Conservation (phyloP, 345 rosid species). For the Atalantia buxifolia region DNA sequence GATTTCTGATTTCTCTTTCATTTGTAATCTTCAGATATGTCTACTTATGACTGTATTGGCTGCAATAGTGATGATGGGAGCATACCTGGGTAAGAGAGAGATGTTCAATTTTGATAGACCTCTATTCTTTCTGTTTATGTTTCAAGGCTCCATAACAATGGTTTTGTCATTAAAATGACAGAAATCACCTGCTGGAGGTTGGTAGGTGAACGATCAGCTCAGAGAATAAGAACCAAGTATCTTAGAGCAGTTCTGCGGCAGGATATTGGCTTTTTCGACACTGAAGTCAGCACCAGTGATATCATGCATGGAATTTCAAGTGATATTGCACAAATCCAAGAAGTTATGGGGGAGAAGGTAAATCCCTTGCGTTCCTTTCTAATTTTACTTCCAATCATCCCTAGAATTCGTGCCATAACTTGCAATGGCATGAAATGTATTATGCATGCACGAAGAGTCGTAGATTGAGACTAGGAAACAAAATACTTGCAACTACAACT, state of each 20-base stretch:
- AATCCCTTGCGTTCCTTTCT: not conserved
- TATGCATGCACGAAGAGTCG: not conserved
- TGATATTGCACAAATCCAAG: slow-evolving; percentile 73
- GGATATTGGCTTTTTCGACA: slow-evolving; percentile 57
- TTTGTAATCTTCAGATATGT: slow-evolving; percentile 37
- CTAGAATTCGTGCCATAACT: not conserved
- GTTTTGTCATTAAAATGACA: slow-evolving; percentile 19
- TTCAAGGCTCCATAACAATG: not conserved
- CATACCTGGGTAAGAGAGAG: slow-evolving; percentile 44
- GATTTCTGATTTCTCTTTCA: not conserved
- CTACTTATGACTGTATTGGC: slow-evolving; percentile 43
- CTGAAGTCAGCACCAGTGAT: slow-evolving; percentile 51
- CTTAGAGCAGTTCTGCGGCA: slow-evolving; percentile 53
- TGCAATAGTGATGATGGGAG: slow-evolving; percentile 51
- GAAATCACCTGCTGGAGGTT: slow-evolving; percentile 69
- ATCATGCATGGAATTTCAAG: slow-evolving; percentile 71
- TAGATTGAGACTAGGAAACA: no score
- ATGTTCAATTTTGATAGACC: not conserved
- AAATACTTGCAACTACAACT: not conserved
- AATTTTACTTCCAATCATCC: not conserved
- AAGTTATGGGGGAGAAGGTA: slow-evolving; percentile 71
- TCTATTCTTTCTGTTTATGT: not conserved
- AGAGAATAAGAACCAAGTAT: slow-evolving; percentile 55
- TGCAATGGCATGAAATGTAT: not conserved
- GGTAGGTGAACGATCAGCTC: slow-evolving; percentile 63